Base-by-base conservation (phyloP, 306 rosid genomes). In the Cicer pinnatifidum region DNA sequence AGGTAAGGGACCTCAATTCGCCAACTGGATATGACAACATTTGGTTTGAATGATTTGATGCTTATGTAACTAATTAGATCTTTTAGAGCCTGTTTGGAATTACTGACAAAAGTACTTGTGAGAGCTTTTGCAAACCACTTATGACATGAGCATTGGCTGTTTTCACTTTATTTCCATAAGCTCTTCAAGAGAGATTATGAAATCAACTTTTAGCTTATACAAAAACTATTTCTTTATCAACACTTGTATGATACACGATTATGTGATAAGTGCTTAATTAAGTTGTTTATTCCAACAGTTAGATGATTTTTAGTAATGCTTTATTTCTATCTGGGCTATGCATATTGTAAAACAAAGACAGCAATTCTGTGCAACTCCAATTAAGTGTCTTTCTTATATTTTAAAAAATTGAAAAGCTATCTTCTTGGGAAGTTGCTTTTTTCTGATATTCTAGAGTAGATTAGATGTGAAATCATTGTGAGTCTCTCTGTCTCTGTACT, bases 1-100 rank as follows among this genome's bases (percentile, higher is more conserved):
- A 88, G 97, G 98, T 94, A 78, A 82, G 81, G 10, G 46, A 10
- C 57, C 35, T 57, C 10, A 60, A 44, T 67, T 51, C 19, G 7
- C 11, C 47, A 67, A 63, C 74, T 50, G 3, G 19, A 51, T 61
- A 40, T 79, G 8, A 11, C n/a, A 12, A 10, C 9, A 7, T 46
- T 72, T 20, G 38, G 13, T 39, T 66, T 13, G 17, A 13, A 8
- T 38, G 39, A 57, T 58, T 41, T 7, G 40, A 35, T 71, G 23
- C 63, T 41, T 75, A 23, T 64, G 19, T 35, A 33, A 46, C 61
- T 59, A 16, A 4, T 43, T 7, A 28, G 35, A 28, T 28, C 1
- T 39, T 58, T 9, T 8, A 54, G 15, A 12, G 37, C 20, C 2
- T 23, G 40, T 10, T 20, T 20, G 4, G 15, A 57, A 20, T 56